phyloP scores from a whole-genome alignment of 2,329 filamentous ascomycete genomes.

The Scortechinia acanthostroma region DNA sequence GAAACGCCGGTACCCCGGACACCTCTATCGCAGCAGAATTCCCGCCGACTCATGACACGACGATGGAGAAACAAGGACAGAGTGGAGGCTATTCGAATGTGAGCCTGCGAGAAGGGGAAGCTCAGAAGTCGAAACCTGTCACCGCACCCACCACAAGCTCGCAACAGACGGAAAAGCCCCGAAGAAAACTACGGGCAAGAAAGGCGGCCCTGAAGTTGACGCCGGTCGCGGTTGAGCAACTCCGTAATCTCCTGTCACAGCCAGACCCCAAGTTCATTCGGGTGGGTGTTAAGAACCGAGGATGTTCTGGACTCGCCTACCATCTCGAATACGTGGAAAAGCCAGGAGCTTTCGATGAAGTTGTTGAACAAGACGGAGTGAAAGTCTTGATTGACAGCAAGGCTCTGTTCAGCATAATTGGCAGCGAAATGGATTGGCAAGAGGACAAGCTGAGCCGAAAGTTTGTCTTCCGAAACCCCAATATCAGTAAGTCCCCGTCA shows the following conservation, averaged over 20 bases:
- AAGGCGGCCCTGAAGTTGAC: slow-evolving; percentile 90
- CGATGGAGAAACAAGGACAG: not conserved
- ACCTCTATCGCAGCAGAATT: slow-evolving; percentile 46
- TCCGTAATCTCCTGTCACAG: slow-evolving; percentile 70
- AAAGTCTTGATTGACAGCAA: slow-evolving; percentile 95
- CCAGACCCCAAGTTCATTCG: slow-evolving; percentile 89
- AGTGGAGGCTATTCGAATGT: slow-evolving; percentile 21
- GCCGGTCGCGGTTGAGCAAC: slow-evolving; percentile 70
- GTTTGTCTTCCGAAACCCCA: slow-evolving; percentile 94
- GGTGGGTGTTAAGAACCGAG: slow-evolving; percentile 86
- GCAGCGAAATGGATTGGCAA: slow-evolving; percentile 97
- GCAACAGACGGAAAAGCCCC: slow-evolving; percentile 9
- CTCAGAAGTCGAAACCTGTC: slow-evolving; percentile 55
- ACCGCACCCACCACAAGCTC: slow-evolving; percentile 18
- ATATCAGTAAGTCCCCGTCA: slow-evolving; percentile 79
- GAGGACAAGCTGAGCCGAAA: slow-evolving; percentile 88
- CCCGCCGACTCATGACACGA: slow-evolving; percentile 6
- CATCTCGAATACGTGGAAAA: slow-evolving; percentile 93
- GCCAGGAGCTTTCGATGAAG: slow-evolving; percentile 79
- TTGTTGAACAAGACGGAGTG: slow-evolving; percentile 90
- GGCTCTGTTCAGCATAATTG: slow-evolving; percentile 94
- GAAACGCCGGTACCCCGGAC: slow-evolving; percentile 48
- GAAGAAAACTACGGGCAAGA: slow-evolving; percentile 65
- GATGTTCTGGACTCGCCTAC: slow-evolving; percentile 89
- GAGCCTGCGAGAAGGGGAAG: slow-evolving; percentile 52